phyloP scores from a whole-genome alignment of 768 basidiomycete genomes.

The Saitozyma sp. region DNA sequence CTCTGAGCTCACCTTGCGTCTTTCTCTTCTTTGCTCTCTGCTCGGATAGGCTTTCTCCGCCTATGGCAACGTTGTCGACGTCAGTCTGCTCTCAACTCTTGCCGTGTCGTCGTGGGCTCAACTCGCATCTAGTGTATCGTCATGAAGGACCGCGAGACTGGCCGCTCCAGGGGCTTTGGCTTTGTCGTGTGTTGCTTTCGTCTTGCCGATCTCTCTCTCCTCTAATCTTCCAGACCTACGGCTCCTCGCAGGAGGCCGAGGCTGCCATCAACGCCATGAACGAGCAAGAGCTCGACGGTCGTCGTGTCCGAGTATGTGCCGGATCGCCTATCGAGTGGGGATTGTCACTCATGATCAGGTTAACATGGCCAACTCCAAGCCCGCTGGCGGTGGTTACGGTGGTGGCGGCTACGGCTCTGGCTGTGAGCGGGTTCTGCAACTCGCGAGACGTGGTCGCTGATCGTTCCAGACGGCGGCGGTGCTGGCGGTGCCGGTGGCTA shows the following conservation, averaged over 20 bases:
- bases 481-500: constrained; percentile 5
- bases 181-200: constrained; percentile 66
- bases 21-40: constrained; percentile 33
- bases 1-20: constrained; percentile 51
- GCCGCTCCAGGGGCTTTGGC: constrained; percentile 94
- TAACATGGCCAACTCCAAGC: constrained; percentile 61
- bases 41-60: constrained; percentile 71
- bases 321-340: not conserved
- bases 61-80: constrained; percentile 85
- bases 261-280: constrained; percentile 74
- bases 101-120: constrained; percentile 22
- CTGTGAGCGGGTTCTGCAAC: constrained; percentile 60
- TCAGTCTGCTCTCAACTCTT: constrained; percentile 60
- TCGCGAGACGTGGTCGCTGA: constrained; percentile 22
- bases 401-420: constrained; percentile 41
- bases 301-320: constrained; percentile 68
- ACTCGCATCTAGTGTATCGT: constrained; percentile 72
- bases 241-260: constrained; percentile 64
- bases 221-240: constrained; percentile 46
- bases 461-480: not conserved
- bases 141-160: constrained; percentile 98
- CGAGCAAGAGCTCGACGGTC: constrained; percentile 90
- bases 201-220: constrained; percentile 2
- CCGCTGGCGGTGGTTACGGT: constrained; percentile 46
- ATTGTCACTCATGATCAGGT: constrained; percentile 35